Base-by-base conservation (phyloP, 148 eudicot species). In the Diospyros lotus region DNA sequence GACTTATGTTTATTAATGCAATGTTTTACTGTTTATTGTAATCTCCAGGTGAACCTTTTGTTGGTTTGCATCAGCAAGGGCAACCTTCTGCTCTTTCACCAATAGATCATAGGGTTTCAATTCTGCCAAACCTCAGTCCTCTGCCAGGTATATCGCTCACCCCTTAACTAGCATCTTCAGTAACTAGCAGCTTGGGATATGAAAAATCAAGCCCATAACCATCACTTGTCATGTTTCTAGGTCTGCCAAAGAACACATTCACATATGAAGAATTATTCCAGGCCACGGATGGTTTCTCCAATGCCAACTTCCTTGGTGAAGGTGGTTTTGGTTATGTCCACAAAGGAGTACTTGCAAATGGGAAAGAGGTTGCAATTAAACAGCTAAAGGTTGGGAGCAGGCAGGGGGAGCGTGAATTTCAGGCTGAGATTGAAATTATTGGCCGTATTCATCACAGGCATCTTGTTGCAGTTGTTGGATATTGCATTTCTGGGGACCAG, bases 381-480 rank as follows among this genome's bases (percentile, higher is more conserved):
- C 87, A 88, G 85, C 79, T 90, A 9, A 92, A 90, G 83, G 58
- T 80, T 73, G 97, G 97, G 71, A 85, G 94, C 80, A 87, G 83
- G 48, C 97, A 92, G 80, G 97, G 97, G 46, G 94, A 92, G 69
- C 93, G 97, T 51, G 97, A 92, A 81, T 92, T 92, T 79, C 97
- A 92, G 80, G 94, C 97, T 1, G 97, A 92, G 80, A 91, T 90
- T 12, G 97, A 87, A 15, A 92, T 84, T 40, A 88, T 92, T 55
- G 87, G 93, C 60, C 93, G 90, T 73, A 91, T 90, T 74, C 85
- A 88, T 79, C 97, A 90, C 70, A 87, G 75, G 82, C 86, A 92
- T 83, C 90, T 92, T 52, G 97, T 92, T 56, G 84, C 90, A 52
- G 84, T 93, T 40, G 86, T 88, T 78, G 97, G 95, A 72, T 87